These are phyloP conservation scores for Leucoagaricus sp. DNA, from an alignment of 1,284 basidiomycete genomes.

Conservation along the genomic window DNA sequence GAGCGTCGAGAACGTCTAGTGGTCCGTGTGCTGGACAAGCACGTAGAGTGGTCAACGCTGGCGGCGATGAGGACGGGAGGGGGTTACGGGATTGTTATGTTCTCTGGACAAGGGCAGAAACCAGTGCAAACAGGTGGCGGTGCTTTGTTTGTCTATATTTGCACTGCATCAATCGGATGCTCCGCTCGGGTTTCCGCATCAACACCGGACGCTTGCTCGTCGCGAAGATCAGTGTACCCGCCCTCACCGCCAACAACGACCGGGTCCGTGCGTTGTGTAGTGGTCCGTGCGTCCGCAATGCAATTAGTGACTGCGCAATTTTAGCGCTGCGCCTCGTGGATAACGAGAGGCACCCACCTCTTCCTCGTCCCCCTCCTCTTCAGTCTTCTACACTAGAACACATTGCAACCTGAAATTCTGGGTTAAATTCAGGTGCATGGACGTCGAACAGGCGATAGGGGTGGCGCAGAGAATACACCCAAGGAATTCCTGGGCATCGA, in stretches of 20 bases:
- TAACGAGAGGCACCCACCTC: not conserved
- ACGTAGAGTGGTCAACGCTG: constrained; percentile 14
- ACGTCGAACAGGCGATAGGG: not conserved
- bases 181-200: constrained; percentile 2
- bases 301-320: not conserved
- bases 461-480: not conserved
- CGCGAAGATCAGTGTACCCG: not conserved
- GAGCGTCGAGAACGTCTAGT: not conserved
- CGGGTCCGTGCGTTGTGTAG: not conserved
- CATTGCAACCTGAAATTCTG: not conserved
- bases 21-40: not conserved
- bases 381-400: not conserved
- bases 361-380: constrained; percentile 1
- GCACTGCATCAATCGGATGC: not conserved
- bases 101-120: constrained; percentile 8
- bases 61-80: not conserved
- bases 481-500: not conserved
- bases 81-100: constrained; percentile 9
- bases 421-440: not conserved
- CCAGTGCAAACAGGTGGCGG: constrained; percentile 24
- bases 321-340: constrained; percentile 3
- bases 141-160: constrained; percentile 26
- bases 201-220: not conserved
- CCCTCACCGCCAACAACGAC: not conserved
- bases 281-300: not conserved